Conservation (phyloP, 1,139 yeast species). For the Debaryomyces udenii region DNA sequence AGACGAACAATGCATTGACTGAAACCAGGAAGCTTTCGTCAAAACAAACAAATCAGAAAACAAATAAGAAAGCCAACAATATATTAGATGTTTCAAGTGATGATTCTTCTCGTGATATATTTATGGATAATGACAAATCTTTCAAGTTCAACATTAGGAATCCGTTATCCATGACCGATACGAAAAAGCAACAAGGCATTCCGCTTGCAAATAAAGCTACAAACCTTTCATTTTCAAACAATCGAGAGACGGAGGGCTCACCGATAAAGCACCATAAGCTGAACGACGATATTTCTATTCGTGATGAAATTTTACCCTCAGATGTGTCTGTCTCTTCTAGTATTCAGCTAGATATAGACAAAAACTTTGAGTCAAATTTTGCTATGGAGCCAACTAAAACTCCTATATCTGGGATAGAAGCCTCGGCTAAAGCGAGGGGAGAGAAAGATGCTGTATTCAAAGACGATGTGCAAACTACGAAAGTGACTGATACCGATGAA, state of each 20-base stretch:
- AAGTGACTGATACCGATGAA: too few species aligned
- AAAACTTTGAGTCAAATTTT: too few species aligned
- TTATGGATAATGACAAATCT: slow-evolving; percentile 2
- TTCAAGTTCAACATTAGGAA: slow-evolving; percentile 7
- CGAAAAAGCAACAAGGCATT: not conserved
- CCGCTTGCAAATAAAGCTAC: not conserved
- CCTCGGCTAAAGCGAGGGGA: not conserved
- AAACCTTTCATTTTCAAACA: not conserved
- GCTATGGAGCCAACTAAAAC: too few species aligned
- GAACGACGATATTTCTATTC: not conserved
- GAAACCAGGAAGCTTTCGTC: not conserved
- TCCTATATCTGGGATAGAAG: too few species aligned
- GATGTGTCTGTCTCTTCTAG: slow-evolving; percentile 27
- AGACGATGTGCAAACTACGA: too few species aligned
- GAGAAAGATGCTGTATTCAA: too few species aligned
- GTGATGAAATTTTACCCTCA: slow-evolving; percentile 19
- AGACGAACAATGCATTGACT: not conserved
- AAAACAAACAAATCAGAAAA: not conserved
- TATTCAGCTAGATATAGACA: slow-evolving; percentile 4
- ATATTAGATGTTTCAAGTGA: slow-evolving; percentile 15
- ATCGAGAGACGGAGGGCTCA: not conserved
- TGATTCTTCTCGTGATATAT: slow-evolving; percentile 7
- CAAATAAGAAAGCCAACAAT: slow-evolving; percentile 4
- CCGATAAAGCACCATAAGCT: not conserved
- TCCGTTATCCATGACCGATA: slow-evolving; percentile 1